phyloP scores from a whole-genome alignment of 768 basidiomycete species.

The Royoungia palumana region DNA sequence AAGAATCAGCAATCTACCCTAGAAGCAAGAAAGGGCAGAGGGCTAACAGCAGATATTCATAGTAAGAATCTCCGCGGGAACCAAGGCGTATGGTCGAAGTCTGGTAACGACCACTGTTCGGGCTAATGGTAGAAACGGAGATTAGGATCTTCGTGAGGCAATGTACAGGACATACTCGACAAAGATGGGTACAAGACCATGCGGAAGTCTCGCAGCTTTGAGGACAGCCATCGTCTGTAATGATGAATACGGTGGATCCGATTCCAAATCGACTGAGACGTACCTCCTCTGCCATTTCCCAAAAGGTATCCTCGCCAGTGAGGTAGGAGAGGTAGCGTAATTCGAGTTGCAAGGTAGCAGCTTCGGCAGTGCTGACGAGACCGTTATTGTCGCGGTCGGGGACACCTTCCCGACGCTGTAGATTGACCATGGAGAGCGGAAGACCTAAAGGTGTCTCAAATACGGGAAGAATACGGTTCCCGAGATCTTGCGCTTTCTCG shows the following conservation, averaged over 20 bases:
- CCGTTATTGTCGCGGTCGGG: conserved; percentile 57
- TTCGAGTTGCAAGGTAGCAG: conserved; percentile 87
- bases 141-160: conserved; percentile 8
- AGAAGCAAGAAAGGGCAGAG: background rate
- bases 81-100: conserved; percentile 82
- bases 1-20: conserved; percentile 3
- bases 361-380: conserved; percentile 78
- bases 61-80: conserved; percentile 90
- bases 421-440: conserved; percentile 77
- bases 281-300: conserved; percentile 77
- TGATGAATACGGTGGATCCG: background rate
- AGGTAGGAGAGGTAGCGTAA: conserved; percentile 82
- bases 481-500: conserved; percentile 76
- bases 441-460: conserved; percentile 83
- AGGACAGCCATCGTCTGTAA: conserved; percentile 67
- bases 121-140: conserved; percentile 32
- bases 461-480: conserved; percentile 75
- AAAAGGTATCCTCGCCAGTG: conserved; percentile 75
- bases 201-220: conserved; percentile 54
- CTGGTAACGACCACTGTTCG: conserved; percentile 49
- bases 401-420: conserved; percentile 57
- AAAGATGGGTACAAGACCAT: conserved; percentile 82
- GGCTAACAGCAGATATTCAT: conserved; percentile 81
- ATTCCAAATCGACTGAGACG: background rate
- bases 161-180: conserved; percentile 54